phyloP scores from a whole-genome alignment of 768 basidiomycete genomes.

The Podaxis sp. region DNA sequence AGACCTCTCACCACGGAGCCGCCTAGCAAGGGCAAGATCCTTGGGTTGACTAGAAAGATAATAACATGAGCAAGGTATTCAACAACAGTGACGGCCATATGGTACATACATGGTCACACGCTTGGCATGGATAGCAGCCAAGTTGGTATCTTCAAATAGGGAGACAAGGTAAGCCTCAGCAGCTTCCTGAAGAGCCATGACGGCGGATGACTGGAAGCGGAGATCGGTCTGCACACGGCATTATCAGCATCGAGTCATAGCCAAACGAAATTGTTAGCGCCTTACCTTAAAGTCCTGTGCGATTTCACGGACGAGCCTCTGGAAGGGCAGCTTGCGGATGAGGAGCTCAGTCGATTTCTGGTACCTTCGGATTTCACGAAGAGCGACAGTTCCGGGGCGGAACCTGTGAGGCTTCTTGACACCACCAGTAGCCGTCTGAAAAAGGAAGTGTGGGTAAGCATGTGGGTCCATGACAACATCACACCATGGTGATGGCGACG shows the following conservation, averaged over 20 bases:
- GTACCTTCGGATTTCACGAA: conserved; percentile 98
- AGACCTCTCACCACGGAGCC: conserved; percentile 84
- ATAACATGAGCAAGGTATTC: conserved; percentile 24
- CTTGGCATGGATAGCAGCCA: conserved; percentile 90
- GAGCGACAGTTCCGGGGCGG: conserved; percentile 96
- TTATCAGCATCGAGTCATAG: conserved; percentile 8
- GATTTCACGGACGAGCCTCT: conserved; percentile 95
- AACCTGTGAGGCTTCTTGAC: conserved; percentile 99
- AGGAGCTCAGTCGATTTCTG: conserved; percentile 99
- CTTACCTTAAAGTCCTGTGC: conserved; percentile 94
- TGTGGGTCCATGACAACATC: conserved; percentile 16
- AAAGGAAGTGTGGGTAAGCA: conserved; percentile 11
- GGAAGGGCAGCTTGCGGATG: conserved; percentile 99
- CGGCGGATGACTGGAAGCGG: conserved; percentile 95
- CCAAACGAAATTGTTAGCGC: conserved; percentile 4
- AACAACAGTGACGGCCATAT: conserved; percentile 9
- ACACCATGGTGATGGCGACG: conserved; percentile 23
- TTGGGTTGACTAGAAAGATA: conserved; percentile 66
- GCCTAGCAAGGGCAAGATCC: conserved; percentile 84
- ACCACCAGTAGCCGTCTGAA: conserved; percentile 83
- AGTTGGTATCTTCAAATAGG: conserved; percentile 86
- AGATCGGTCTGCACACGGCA: conserved; percentile 64
- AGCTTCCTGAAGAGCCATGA: conserved; percentile 92
- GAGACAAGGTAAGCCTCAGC: conserved; percentile 89
- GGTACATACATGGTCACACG: conserved; percentile 40